These are phyloP conservation scores for Nannochloris sp. DNA, from an alignment of 139 green algal genomes.

Conservation along the genomic window DNA sequence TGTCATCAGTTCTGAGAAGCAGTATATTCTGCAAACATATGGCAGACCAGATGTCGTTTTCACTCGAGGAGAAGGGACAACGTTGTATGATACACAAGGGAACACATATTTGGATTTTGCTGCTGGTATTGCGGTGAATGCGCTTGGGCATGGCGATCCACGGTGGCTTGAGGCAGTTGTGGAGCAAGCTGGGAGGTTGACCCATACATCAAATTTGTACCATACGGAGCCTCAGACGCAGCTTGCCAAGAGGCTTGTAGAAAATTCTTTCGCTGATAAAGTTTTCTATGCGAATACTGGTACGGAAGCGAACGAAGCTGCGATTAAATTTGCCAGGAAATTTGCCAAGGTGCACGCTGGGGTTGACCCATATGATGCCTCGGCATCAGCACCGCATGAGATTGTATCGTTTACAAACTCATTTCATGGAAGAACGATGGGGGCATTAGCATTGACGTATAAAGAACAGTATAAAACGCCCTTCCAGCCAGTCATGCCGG, in stretches of 20 bases:
- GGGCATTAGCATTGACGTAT: constrained; percentile 89
- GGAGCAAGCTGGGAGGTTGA: constrained; percentile 70
- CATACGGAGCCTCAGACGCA: constrained; percentile 82
- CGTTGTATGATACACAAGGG: constrained; percentile 73
- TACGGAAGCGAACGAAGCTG: constrained; percentile 97
- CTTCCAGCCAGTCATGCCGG: constrained; percentile 90
- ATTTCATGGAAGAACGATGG: constrained; percentile 98
- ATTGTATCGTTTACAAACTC: constrained; percentile 86
- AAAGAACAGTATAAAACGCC: constrained; percentile 92
- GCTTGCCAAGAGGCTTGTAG: constrained; percentile 82
- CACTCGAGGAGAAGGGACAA: constrained; percentile 57
- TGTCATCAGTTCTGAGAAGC: constrained; percentile 24
- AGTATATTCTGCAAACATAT: constrained; percentile 84
- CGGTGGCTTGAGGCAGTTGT: constrained; percentile 73
- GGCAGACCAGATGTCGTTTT: constrained; percentile 73
- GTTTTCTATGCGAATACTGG: constrained; percentile 96
- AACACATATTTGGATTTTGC: constrained; percentile 93
- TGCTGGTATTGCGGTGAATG: constrained; percentile 95
- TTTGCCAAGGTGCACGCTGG: constrained; percentile 64
- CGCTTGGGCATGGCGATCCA: constrained; percentile 78
- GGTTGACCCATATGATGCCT: constrained; percentile 59
- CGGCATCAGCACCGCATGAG: constrained; percentile 59
- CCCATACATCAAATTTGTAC: constrained; percentile 94
- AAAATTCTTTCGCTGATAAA: constrained; percentile 86
- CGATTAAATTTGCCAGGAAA: constrained; percentile 98